Evolutionary conservation across 106 monocot genomes (phyloP), one percentile per base, ranked within the genome.

Genomic region (Ottelia alismoides): DNA sequence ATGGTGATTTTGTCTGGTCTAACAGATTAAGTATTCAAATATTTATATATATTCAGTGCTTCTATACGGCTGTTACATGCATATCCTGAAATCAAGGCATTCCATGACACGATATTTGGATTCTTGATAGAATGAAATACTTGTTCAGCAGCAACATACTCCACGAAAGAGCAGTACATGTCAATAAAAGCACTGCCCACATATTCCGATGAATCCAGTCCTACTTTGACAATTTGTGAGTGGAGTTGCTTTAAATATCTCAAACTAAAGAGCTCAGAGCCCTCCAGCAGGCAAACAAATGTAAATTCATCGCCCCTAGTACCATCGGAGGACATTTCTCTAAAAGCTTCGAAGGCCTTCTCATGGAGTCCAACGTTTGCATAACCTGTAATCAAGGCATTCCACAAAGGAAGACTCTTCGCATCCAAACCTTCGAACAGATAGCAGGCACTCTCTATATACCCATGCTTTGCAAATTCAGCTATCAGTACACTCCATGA

Each of bases 401-500:
- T 79, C 74, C 73, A 74, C 51, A 79, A 28, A 27, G 74, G 32
- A 57, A 79, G 23, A 17, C 52, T 70, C 52, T 74, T 79, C 27
- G 28, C 56, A 45, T 60, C 30, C 6, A 70, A 55, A 43, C 52
- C 53, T 21, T 66, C 52, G 66, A 79, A 74, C n/a, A 79, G 31
- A 11, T 60, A 54, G 55, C 5, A 12, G n/a, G 74, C 59, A 56
- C 20, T 12, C 21, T 62, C 65, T 29, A 70, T 44, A 11, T 25
- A 14, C 25, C 74, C 74, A 48, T 70, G 79, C 51, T 79, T 79
- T 25, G 65, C 79, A 70, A 74, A 74, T 73, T 79, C 79, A 22
- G 74, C 54, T 45, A 79, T 74, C 29, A 79, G 22, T 0, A 74
- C 58, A 30, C 65, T 79, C 65, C 65, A 66, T 35, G 74, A 62